phyloP scores from a whole-genome alignment of 2,329 filamentous ascomycete species.

The Fusarium continuum region DNA sequence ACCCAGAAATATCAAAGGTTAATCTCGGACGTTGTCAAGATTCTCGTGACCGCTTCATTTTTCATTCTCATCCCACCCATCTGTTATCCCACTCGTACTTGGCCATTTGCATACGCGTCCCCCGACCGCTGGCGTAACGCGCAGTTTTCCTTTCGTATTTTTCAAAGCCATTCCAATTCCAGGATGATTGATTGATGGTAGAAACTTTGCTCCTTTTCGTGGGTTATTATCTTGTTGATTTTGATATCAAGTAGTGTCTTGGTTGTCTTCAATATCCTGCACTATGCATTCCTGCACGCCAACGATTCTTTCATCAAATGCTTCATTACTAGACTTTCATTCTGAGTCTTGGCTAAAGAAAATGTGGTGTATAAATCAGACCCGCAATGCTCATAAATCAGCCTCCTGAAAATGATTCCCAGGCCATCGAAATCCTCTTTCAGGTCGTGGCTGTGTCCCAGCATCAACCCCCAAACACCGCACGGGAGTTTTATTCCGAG shows the following conservation, averaged over 20 bases:
- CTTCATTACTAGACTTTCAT: slow-evolving; percentile 24
- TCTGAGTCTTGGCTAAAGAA: slow-evolving; percentile 24
- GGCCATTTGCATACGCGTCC: slow-evolving; percentile 10
- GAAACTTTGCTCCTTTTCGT: neutral
- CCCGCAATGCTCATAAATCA: slow-evolving; percentile 40
- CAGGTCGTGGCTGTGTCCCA: slow-evolving; percentile 36
- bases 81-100: slow-evolving; percentile 19
- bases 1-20: slow-evolving; percentile 13
- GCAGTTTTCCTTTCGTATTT: neutral
- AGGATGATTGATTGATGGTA: neutral
- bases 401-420: slow-evolving; percentile 25
- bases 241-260: neutral
- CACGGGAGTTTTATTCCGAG: slow-evolving; percentile 27
- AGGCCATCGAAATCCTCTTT: slow-evolving; percentile 31
- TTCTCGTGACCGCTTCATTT: neutral
- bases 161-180: neutral
- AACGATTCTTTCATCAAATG: neutral
- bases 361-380: slow-evolving; percentile 17
- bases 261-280: neutral
- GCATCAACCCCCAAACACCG: slow-evolving; percentile 42
- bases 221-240: neutral
- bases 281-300: neutral
- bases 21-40: neutral
- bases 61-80: slow-evolving; percentile 15
- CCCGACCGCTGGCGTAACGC: neutral